Percentiles rank a stretch among this genome's conserved stretches.
These are phyloP conservation scores for Lippia alba DNA, from an alignment of 305 asterid species.

Conservation along the genomic window DNA sequence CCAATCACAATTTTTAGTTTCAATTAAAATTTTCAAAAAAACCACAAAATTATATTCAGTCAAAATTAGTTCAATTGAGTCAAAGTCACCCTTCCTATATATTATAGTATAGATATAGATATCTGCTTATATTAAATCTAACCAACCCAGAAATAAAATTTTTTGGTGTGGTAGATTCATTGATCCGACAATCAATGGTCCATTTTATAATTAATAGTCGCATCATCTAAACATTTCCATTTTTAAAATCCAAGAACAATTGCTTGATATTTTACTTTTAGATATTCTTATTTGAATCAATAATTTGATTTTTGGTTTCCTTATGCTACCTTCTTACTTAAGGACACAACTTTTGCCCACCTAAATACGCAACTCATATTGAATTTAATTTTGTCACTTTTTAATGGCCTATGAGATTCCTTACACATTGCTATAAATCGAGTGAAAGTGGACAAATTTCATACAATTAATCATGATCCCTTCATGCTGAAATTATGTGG, in stretches of 20 bases:
- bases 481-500: not conserved
- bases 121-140: too few species aligned
- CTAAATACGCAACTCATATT: not conserved
- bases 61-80: too few species aligned
- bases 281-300: slow-evolving; percentile 1
- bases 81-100: too few species aligned
- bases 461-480: too few species aligned
- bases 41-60: too few species aligned
- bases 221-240: slow-evolving; percentile 9
- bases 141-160: too few species aligned
- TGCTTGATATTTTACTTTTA: slow-evolving; percentile 6
- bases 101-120: too few species aligned
- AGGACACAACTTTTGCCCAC: slow-evolving; percentile 16
- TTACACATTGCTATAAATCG: not conserved
- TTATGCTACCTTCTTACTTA: not conserved
- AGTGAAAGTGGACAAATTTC: too few species aligned
- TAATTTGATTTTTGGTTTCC: slow-evolving; percentile 5
- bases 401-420: slow-evolving; percentile 12
- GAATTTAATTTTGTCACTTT: not conserved
- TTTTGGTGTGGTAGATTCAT: too few species aligned
- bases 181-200: slow-evolving; percentile 8
- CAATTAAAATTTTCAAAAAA: too few species aligned
- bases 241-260: not conserved
- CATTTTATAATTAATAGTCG: slow-evolving; percentile 9
- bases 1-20: too few species aligned